These are phyloP conservation scores for Hericium alpestre DNA, from an alignment of 768 basidiomycete genomes.

Conservation along the genomic window DNA sequence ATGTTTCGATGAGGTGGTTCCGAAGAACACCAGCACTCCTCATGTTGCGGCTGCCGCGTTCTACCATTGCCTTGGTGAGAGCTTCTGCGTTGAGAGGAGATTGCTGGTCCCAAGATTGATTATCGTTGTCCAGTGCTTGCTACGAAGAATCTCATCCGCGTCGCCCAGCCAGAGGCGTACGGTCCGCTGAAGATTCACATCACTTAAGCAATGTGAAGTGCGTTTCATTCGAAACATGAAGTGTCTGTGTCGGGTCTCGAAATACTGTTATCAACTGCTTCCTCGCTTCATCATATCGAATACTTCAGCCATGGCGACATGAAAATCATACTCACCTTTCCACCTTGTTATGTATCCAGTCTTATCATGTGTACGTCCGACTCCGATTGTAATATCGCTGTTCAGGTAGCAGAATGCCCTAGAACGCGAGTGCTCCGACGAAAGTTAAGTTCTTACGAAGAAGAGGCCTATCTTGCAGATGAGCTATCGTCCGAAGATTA, in stretches of 20 bases:
- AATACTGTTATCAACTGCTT: too few species aligned
- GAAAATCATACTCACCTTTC: too few species aligned
- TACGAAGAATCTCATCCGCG: constrained; percentile 58
- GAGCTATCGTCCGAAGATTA: not conserved
- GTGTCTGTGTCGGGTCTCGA: too few species aligned
- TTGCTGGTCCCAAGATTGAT: not conserved
- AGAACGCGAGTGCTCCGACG: too few species aligned
- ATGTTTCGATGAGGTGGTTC: constrained; percentile 57
- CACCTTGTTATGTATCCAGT: too few species aligned
- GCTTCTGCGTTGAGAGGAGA: not conserved
- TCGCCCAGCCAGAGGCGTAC: constrained; percentile 55
- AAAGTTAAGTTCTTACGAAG: not conserved
- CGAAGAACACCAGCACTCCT: constrained; percentile 52
- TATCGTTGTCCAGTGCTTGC: constrained; percentile 43
- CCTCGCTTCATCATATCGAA: too few species aligned
- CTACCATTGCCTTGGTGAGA: constrained; percentile 73
- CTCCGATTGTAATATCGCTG: too few species aligned
- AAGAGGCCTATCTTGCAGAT: too few species aligned
- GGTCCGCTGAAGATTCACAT: constrained; percentile 37
- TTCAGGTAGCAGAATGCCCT: too few species aligned
- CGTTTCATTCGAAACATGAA: not conserved
- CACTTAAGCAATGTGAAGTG: not conserved
- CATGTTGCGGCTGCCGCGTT: constrained; percentile 76
- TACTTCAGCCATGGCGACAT: too few species aligned
- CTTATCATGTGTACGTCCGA: too few species aligned